These are phyloP conservation scores for Moricandia arvensis DNA, from an alignment of 345 rosid genomes.

Conservation along the genomic window DNA sequence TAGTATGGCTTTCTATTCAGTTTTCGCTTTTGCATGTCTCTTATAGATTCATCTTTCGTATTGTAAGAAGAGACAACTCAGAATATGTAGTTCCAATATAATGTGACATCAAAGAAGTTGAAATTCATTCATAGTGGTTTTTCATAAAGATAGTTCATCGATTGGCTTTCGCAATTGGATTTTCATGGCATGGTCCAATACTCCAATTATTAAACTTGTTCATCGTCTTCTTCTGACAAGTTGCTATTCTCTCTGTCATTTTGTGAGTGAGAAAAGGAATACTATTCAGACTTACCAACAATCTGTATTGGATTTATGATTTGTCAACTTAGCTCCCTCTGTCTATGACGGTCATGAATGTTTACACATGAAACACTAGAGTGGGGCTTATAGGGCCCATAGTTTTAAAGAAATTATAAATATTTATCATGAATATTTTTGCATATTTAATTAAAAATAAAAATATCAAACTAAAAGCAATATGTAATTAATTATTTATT, in stretches of 20 bases:
- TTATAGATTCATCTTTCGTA: neutral
- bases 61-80: neutral
- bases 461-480: neutral
- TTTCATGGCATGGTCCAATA: slow-evolving; percentile 21
- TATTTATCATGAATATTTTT: neutral
- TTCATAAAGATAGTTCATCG: neutral
- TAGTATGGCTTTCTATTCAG: neutral
- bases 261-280: neutral
- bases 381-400: neutral
- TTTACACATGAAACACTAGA: neutral
- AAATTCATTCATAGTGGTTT: neutral
- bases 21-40: neutral
- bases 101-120: neutral
- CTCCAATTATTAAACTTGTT: slow-evolving; percentile 4
- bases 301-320: slow-evolving; percentile 2
- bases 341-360: neutral
- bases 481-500: too few relatives aligned
- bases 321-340: slow-evolving; percentile 8
- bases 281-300: slow-evolving; percentile 5
- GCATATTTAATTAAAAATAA: too few relatives aligned
- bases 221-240: slow-evolving; percentile 30
- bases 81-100: neutral
- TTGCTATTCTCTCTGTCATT: slow-evolving; percentile 6
- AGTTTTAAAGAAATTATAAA: neutral
- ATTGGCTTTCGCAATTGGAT: slow-evolving; percentile 12